Evolutionary conservation across 805 yeast species (phyloP), one percentile per base, ranked within the genome.

Genomic region (Pichia nakasei): DNA sequence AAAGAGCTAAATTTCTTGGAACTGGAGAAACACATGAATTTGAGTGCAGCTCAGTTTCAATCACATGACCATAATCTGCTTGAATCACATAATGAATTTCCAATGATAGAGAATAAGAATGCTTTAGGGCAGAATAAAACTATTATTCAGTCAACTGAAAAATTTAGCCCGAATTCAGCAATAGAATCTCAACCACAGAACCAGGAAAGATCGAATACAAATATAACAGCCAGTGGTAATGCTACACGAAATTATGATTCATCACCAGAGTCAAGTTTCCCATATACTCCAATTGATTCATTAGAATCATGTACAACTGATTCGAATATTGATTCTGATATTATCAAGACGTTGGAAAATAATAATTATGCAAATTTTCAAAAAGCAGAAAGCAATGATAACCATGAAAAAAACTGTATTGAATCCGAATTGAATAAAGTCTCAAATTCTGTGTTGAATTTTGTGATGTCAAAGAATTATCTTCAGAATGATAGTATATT

Each of bases 211-310:
- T 38, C 43, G 19, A 45, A 37, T 8, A n/a, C 18, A 17, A 38
- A 12, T 21, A 17, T 26, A 19, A 22, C 32, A 22, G 12, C 18
- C 24, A 9, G 45, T 34, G n/a, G 29, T 29, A 36, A 27, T 27
- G 32, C 15, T 9, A 32, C 34, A 32, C 13, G 8, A 8, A 26
- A 40, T 27, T 38, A 41, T 20, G 26, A 42, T 22, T 43, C 42
- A 21, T 43, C 46, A 21, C 55, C 55, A 2, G 52, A 43, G 22
- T 48, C 55, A n/a, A 50, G 41, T 22, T 42, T 48, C 9, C 43
- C 55, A 17, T 53, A 50, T 33, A 53, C 56, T 4, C 56, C 56
- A 8, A 41, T 48, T n/a, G 56, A 53, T n/a, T 50, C 55, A 12
- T 18, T 53, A 12, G 51, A 48, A 19, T 52, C 56, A 0, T 48